Base-by-base conservation (phyloP, 345 rosid species). In the Microcos paniculata region DNA sequence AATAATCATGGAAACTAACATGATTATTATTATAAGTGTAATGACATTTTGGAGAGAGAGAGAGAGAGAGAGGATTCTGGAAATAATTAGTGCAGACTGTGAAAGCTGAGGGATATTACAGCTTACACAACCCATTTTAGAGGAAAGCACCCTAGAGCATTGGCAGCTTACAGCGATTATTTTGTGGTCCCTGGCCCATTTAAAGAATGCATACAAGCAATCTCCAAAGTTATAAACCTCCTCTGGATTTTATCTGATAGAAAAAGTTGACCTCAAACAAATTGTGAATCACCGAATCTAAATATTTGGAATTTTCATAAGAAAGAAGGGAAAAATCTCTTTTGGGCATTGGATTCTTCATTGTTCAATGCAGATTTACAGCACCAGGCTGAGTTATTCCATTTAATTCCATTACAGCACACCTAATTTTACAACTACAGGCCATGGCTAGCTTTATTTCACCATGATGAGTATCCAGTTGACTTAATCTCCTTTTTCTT, bases 81-180 rank as follows among this genome's bases (percentile, higher is more conserved):
- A 52, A 73, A 73, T 76, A 75, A 80, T 80, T 51, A 31, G 49
- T 21, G 77, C 74, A 73, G 72, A 62, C 52, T 42, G 67, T 45
- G 49, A 76, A 71, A 76, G 75, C 10, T n/a, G 62, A 56, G 52
- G 71, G 16, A 38, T 61, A 42, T 45, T 56, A 26, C 71, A 70
- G 48, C n/a, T 35, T 35, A 35, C 40, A 35, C 40, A 35, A 35
- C 40, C 61, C 67, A 31, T 57, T 28, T 62, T 35, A 15, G 42
- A 13, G 53, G 35, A 64, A 40, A 64, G 49, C 28, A 64, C 9
- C 18, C 12, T 21, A 40, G 51, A 33, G 59, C 48, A 56, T 71
- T 40, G 42, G 42, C 42, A 49, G 28, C 40, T 74, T 38, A 19
- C 42, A 24, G 51, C 45, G 28, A 61, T 40, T 68, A 51, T 49